Evolutionary conservation across 495 filamentous ascomycete genomes (phyloP), one percentile per base, ranked within the genome.

Genomic region (Recurvomyces mirabilis): DNA sequence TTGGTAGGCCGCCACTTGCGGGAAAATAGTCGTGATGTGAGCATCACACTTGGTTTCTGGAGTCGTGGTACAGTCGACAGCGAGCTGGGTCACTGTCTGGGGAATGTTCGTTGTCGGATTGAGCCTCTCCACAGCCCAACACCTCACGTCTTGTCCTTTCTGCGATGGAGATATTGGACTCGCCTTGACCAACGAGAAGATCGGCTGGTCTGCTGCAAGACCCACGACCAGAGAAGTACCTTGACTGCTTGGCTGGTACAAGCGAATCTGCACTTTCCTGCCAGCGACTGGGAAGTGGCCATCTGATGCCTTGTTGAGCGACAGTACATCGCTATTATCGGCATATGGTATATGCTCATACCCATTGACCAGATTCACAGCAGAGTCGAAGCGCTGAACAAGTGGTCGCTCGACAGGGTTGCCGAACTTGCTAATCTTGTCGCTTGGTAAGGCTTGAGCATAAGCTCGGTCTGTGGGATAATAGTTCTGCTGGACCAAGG

Each of bases 301-400:
- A 15, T 17, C 14, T 11, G 51, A 39, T n/a, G 41, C 46, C 13
- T 44, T 40, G 46, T 46, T 49, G 2, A 54, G 21, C 2, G 45
- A 30, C 1, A 26, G 34, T 2, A 54, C 21, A 20, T 54, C 51
- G 19, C 23, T n/a, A 17, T 4, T 29, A 11, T 44, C 29, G 6
- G 51, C 51, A 7, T 17, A 13, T 5, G 51, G 46, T n/a, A 54
- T 45, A 18, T 44, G 39, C 20, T 54, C 46, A 21, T 54, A 54
- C n/a, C 33, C 51, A 21, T 49, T 38, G 10, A 38, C 44, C 15
- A 54, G 24, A 9, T 39, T 41, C 19, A 46, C 9, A 10, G 18
- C 35, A 19, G 46, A 49, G 21, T 54, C 51, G 20, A 45, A 37
- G 11, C 46, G 39, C 15, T 41, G 14, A 11, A 49, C 9, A 10